phyloP scores from a whole-genome alignment of 1,284 basidiomycete species.

The Pseudozyma thailandica region DNA sequence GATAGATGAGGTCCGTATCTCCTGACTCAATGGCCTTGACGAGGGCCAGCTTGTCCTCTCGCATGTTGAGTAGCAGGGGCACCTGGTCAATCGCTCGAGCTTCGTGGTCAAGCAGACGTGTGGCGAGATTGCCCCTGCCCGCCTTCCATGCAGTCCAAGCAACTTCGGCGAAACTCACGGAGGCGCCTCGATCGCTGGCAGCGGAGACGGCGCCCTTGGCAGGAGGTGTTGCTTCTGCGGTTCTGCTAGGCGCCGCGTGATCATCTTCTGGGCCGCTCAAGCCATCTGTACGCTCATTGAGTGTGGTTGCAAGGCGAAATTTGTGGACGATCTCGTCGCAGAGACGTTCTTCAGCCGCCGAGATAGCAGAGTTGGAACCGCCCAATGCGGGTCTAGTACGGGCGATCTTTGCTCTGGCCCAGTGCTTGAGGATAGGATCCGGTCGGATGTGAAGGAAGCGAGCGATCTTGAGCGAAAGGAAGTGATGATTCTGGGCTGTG shows the following conservation, averaged over 20 bases:
- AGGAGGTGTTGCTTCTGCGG: neutral
- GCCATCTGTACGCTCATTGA: slow-evolving; percentile 38
- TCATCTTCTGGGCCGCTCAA: slow-evolving; percentile 29
- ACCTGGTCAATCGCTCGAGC: slow-evolving; percentile 90
- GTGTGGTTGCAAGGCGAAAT: slow-evolving; percentile 74
- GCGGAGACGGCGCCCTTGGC: slow-evolving; percentile 3
- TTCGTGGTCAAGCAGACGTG: slow-evolving; percentile 92
- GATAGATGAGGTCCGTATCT: slow-evolving; percentile 81
- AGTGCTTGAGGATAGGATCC: slow-evolving; percentile 89
- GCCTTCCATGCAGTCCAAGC: slow-evolving; percentile 93
- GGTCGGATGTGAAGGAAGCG: slow-evolving; percentile 83
- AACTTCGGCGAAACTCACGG: slow-evolving; percentile 92
- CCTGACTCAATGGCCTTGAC: slow-evolving; percentile 92
- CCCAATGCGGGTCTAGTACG: slow-evolving; percentile 72
- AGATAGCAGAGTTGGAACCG: slow-evolving; percentile 25
- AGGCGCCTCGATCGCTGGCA: slow-evolving; percentile 16
- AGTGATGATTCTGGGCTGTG: slow-evolving; percentile 86
- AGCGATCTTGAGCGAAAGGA: slow-evolving; percentile 91
- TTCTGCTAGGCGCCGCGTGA: neutral
- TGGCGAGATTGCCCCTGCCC: slow-evolving; percentile 84
- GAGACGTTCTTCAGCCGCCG: slow-evolving; percentile 76
- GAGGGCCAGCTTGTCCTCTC: slow-evolving; percentile 88
- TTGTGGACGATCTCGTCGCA: slow-evolving; percentile 86
- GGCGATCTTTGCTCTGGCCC: slow-evolving; percentile 91
- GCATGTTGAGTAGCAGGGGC: slow-evolving; percentile 90